Evolutionary conservation across 73 alveolate genomes (phyloP).

Genomic region (Paramecium pentaurelia): DNA sequence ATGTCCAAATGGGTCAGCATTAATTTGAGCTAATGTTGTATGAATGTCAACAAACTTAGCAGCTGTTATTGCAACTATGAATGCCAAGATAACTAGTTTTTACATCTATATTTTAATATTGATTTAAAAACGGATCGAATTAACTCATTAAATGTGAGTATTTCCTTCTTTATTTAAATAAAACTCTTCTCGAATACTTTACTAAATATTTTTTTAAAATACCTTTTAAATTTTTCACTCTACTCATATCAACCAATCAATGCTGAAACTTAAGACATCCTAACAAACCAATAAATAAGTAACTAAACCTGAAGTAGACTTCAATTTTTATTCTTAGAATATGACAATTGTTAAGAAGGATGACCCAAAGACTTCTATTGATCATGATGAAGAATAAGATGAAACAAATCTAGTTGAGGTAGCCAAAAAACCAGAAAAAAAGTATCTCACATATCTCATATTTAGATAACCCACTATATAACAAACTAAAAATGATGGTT

Average conservation of each 20-base stretch:
- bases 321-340: neutral
- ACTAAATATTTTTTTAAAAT: neutral
- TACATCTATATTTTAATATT: conserved; percentile 17
- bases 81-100: neutral
- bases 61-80: neutral
- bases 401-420: neutral
- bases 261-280: neutral
- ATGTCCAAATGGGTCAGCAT: conserved; percentile 38
- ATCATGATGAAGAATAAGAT: neutral
- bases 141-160: neutral
- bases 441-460: neutral
- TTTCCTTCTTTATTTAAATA: neutral
- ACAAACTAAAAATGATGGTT: neutral
- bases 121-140: conserved; percentile 23
- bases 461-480: neutral
- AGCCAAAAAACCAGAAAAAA: neutral
- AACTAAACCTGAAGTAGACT: neutral
- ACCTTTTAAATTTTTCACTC: neutral
- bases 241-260: neutral
- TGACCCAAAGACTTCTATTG: neutral
- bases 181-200: neutral
- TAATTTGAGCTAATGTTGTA: neutral
- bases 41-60: neutral
- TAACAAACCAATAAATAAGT: neutral
- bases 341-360: neutral